phyloP scores from a whole-genome alignment of 306 rosid species.

The Nissolia schottii region DNA sequence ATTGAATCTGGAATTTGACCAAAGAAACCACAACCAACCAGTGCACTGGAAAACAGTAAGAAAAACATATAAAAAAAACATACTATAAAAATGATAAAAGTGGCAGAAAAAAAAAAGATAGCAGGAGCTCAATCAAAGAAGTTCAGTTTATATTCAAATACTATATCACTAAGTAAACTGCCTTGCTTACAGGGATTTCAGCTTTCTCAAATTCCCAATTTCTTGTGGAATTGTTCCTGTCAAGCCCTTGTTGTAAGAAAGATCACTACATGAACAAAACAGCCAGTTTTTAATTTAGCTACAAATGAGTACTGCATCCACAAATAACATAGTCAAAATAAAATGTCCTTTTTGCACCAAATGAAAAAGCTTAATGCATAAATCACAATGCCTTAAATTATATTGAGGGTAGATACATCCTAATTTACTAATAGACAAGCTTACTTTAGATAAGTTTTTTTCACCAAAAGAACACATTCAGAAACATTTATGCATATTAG shows the following conservation, averaged over 20 bases:
- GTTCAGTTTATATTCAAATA: background rate
- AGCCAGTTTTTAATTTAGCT: background rate
- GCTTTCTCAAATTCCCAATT: conserved; percentile 57
- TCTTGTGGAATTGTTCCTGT: conserved; percentile 51
- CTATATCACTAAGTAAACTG: background rate
- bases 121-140: conserved; percentile 12
- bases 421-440: too few species aligned
- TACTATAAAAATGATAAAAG: background rate
- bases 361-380: too few species aligned
- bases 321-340: background rate
- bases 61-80: background rate
- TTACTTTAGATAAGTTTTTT: background rate
- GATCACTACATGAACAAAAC: conserved; percentile 47
- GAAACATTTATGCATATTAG: conserved; percentile 12
- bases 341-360: background rate
- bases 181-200: conserved; percentile 51
- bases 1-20: conserved; percentile 65
- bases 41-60: conserved; percentile 38
- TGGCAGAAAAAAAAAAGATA: background rate
- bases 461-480: background rate
- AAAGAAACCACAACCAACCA: conserved; percentile 61
- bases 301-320: background rate
- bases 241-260: conserved; percentile 53
- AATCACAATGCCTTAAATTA: background rate
- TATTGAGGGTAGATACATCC: too few species aligned